Evolutionary conservation across 108 stramenopile genomes (phyloP).

Genomic region (Thalassiosira profunda): DNA sequence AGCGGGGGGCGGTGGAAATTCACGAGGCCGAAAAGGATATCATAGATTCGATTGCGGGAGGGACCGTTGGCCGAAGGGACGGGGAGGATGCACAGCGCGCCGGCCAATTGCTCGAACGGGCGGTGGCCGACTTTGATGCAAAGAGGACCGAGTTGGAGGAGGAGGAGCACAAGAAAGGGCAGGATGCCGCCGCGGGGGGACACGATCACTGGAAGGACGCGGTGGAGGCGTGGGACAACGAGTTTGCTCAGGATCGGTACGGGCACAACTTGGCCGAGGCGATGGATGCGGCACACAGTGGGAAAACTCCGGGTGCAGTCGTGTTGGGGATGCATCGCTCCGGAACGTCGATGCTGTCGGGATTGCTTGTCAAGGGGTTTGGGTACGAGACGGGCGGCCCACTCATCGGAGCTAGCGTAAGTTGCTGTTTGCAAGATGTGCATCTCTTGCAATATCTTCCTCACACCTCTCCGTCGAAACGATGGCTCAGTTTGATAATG

Average conservation of each 20-base stretch:
- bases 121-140: conserved; percentile 23
- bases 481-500: conserved; percentile 77
- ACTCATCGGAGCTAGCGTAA: conserved; percentile 41
- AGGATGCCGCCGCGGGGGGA: neutral
- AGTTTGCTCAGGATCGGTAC: neutral
- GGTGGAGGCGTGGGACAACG: conserved; percentile 26
- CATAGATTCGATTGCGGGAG: conserved; percentile 7
- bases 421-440: neutral
- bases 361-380: conserved; percentile 68
- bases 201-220: conserved; percentile 23
- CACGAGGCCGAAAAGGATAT: conserved; percentile 6
- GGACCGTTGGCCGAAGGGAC: conserved; percentile 6
- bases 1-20: neutral
- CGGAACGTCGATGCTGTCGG: conserved; percentile 79
- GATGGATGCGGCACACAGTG: neutral
- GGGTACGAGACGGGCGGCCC: conserved; percentile 83
- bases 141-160: conserved; percentile 1
- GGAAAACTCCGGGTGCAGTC: conserved; percentile 55
- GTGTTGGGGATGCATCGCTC: conserved; percentile 93
- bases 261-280: neutral
- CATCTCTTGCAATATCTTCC: neutral
- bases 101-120: conserved; percentile 15
- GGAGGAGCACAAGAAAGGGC: neutral
- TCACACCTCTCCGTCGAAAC: too few relatives aligned
- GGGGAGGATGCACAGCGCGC: conserved; percentile 35